A percentile compares a stretch with the other conserved stretches of the same genome.
These are phyloP conservation scores for Monosporascus sp. DNA, from an alignment of 2,329 filamentous ascomycete genomes.

Conservation along the genomic window DNA sequence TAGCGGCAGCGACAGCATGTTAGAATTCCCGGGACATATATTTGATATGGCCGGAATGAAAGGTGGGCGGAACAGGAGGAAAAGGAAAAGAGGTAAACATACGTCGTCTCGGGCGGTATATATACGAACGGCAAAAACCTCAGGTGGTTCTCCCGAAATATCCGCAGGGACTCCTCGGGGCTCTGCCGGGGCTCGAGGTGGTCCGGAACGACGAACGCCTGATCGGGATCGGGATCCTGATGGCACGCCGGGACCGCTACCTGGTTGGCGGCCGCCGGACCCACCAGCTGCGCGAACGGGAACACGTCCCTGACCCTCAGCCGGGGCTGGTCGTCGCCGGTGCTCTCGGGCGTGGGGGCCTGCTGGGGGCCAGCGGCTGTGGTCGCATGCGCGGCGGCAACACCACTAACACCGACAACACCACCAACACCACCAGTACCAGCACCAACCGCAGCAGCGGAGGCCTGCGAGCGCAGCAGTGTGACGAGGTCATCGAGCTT, in stretches of 20 bases:
- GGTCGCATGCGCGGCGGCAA: neutral
- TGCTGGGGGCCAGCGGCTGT: neutral
- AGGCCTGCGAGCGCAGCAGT: conserved; percentile 22
- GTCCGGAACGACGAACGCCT: conserved; percentile 5
- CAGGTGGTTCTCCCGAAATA: conserved; percentile 20
- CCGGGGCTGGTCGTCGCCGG: neutral
- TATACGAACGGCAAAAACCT: conserved; percentile 24
- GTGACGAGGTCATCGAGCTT: conserved; percentile 26
- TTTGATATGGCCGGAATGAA: too few species aligned
- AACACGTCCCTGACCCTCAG: neutral
- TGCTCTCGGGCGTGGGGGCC: neutral
- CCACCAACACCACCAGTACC: conserved; percentile 2
- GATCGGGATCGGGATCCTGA: conserved; percentile 12
- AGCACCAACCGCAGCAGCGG: neutral
- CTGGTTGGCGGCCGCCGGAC: neutral
- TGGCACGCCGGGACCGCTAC: conserved; percentile 2
- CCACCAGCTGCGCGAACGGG: neutral
- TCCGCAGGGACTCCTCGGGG: conserved; percentile 18
- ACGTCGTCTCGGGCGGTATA: conserved; percentile 17
- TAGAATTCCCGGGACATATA: conserved; percentile 1
- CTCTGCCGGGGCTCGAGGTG: conserved; percentile 12
- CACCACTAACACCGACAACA: conserved; percentile 1
- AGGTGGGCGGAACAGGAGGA: neutral
- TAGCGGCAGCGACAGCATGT: conserved; percentile 2
- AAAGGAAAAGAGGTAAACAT: conserved; percentile 2